Evolutionary conservation across 495 filamentous ascomycete species (phyloP), one percentile per base, ranked within the genome.

Genomic region (Arthonia radiata): DNA sequence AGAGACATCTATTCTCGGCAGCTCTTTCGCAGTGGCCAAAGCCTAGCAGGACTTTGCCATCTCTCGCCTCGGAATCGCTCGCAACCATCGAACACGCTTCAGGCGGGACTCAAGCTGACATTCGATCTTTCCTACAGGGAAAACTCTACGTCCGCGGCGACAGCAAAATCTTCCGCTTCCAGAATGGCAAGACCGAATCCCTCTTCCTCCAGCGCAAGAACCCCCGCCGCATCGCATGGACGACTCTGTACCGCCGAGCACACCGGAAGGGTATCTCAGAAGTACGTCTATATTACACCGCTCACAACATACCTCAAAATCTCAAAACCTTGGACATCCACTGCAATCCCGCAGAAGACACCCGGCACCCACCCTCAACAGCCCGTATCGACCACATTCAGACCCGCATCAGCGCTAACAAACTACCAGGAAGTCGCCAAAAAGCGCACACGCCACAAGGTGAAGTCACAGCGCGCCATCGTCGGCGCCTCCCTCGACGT

Each of bases 161-260:
- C 67, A 91, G 78, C 80, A 99, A 93, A 67, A 70, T 94, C 67
- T 99, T 99, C 70, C 80, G 86, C 47, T 99, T 99, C 74, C 78
- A 89, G 57, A 94, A 89, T 57, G 82, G 86, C 65, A 99, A 99
- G 64, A 82, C 81, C 64, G 89, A 99, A 59, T 90, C 78, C 37
- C 75, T 99, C 40, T 94, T 94, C 70, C 80, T 94, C 37, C 86
- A 99, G 66, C 83, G 86, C 64, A 99, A 99, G 74, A 99, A 99
- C 71, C 86, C 86, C 47, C 80, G 86, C 53, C 75, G 82, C 45
- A 93, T 99, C 55, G 72, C 82, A 39, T 99, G 86, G 86, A 99
- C 86, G 32, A 72, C 81, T 41, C 77, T 99, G 33, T 99, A 68
- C 72, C 69, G 86, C 56, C 72, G 82, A 57, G 80, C 90, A 62